Base-by-base conservation (phyloP, 495 filamentous ascomycete genomes). In the Penicillium samsonianum region DNA sequence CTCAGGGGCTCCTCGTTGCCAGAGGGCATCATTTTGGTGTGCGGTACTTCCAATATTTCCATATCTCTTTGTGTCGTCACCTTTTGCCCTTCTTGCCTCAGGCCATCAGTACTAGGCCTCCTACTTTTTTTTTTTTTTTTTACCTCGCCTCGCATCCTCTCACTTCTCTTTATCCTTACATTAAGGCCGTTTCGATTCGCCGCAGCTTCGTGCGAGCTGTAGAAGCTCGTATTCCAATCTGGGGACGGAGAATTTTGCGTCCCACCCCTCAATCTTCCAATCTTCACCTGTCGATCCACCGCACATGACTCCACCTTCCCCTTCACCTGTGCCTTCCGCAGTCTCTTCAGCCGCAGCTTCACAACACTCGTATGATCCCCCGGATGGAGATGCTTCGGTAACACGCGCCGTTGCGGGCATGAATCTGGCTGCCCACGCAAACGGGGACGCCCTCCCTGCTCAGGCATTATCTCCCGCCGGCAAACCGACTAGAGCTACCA, bases 261-360 rank as follows among this genome's bases (percentile, higher is more conserved):
- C 26, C 44, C 57, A 25, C 41, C 53, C 47, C 47, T 41, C 57
- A 26, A 23, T 53, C 42, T 48, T 45, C 53, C 41, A 44, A 45
- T 46, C 37, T 44, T 37, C 33, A 56, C 40, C 50, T 40, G 30
- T 54, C 47, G 17, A 65, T 55, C 65, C 57, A 73, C 65, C 75
- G 72, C 74, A 79, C 74, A 78, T 78, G 75, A 77, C 74, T 78
- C 71, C 74, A 51, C 71, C 63, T 70, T 72, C 75, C 55, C 52
- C 60, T 55, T 79, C 76, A 55, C 74, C 76, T 69, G 72, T 67
- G 62, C 72, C 74, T 57, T 78, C 75, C 63, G 67, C 75, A 68
- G 65, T 77, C 67, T 76, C 75, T 57, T 78, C 76, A 47, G 66
- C 73, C 57, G 70, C 75, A 55, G 63, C 72, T 37, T 77, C 75